Evolutionary conservation across 2,329 filamentous ascomycete species (phyloP), one percentile per base, ranked within the genome.

Genomic region (Daldinia sp.): DNA sequence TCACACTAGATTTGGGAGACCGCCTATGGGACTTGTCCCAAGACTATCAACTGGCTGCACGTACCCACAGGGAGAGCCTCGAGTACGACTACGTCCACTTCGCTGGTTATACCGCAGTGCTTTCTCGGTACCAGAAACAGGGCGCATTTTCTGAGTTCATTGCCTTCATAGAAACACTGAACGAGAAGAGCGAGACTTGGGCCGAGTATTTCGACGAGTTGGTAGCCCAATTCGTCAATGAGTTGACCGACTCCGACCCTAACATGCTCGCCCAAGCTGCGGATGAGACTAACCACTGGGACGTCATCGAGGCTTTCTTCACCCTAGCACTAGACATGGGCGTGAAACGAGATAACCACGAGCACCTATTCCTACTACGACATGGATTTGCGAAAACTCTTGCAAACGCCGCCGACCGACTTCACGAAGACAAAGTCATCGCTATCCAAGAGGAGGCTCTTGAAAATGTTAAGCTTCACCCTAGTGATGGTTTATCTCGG

Each of bases 141-240:
- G 41, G 61, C 17, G 58, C 64, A 8, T 74, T 71, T 68, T 45
- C 30, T 11, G 70, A 72, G 48, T 63, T 73, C 35, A 73, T 74
- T 30, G 66, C 68, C 0, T 74, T 75, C 10, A 61, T 75, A 21
- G 67, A 72, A 23, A 69, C 66, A 1, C 39, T 74, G 47, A 73
- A 74, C 32, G 13, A 49, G 1, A 68, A 43, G 2, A 66, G 65
- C n/a, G 47, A 66, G 4, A 58, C 61, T 0, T 74, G 72, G 73
- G 64, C 63, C 6, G 67, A 68, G 4, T 74, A 68, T 30, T 72
- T 73, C 27, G 73, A 75, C 49, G 73, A 75, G 47, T 66, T 75
- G 1, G 69, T 74, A 29, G 70, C 74, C 37, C 64, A 72, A 13
- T 74, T 75, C 60, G 63, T 75, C 6, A 23, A 64, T n/a, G 32